Percentiles rank a stretch among this genome's conserved stretches.
These are phyloP conservation scores for Corynespora cassiicola DNA, from an alignment of 2,329 filamentous ascomycete species.

Conservation along the genomic window DNA sequence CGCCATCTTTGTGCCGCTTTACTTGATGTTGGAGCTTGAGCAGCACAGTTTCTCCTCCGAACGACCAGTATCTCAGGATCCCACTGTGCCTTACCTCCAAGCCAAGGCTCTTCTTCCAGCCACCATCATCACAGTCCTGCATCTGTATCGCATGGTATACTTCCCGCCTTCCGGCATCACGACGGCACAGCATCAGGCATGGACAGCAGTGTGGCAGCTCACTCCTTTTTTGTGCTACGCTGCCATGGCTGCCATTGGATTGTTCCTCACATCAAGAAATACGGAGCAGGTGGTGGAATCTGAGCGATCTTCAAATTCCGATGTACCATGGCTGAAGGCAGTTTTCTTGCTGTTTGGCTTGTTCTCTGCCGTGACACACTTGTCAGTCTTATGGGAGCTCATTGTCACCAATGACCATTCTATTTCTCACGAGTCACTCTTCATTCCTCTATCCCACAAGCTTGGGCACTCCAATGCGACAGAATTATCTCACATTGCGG, in stretches of 20 bases:
- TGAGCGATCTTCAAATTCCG: not conserved
- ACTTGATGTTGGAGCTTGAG: constrained; percentile 2
- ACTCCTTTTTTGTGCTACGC: constrained; percentile 1
- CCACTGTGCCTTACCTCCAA: not conserved
- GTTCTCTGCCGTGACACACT: constrained; percentile 1
- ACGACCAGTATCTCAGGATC: not conserved
- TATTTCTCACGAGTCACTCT: not conserved
- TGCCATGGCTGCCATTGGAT: not conserved
- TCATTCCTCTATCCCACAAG: not conserved
- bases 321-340: not conserved
- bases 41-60: not conserved
- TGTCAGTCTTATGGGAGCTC: not conserved
- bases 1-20: constrained; percentile 1
- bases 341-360: not conserved
- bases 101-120: constrained; percentile 3
- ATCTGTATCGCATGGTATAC: constrained; percentile 1
- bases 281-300: not conserved
- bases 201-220: constrained; percentile 1
- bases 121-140: constrained; percentile 1
- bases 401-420: not conserved
- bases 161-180: constrained; percentile 1
- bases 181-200: constrained; percentile 1
- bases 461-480: not conserved
- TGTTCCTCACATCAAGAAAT: not conserved
- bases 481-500: not conserved